Evolutionary conservation across 2,329 filamentous ascomycete species (phyloP).

Genomic region (Microcera coccophila): DNA sequence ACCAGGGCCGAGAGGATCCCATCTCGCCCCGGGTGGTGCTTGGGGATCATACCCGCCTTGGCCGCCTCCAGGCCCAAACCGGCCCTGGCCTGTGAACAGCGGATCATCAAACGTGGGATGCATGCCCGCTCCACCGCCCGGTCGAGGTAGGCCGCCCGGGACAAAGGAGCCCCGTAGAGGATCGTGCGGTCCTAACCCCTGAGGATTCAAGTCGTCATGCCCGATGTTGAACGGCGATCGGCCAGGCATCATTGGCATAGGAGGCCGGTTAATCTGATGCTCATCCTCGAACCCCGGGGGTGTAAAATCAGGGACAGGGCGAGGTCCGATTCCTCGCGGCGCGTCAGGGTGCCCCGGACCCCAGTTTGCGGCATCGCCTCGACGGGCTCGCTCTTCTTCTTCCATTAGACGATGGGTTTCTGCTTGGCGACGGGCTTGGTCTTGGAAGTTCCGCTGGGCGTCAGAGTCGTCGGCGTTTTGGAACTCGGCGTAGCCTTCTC

Average conservation of each 20-base stretch:
- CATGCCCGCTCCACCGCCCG: slow-evolving; percentile 74
- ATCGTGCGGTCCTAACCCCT: slow-evolving; percentile 79
- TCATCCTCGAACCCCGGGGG: slow-evolving; percentile 94
- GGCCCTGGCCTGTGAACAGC: slow-evolving; percentile 58
- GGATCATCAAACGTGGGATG: slow-evolving; percentile 94
- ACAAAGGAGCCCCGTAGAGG: slow-evolving; percentile 68
- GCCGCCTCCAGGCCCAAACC: slow-evolving; percentile 15
- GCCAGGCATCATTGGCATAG: slow-evolving; percentile 36
- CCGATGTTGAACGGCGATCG: slow-evolving; percentile 67
- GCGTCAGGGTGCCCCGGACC: slow-evolving; percentile 64
- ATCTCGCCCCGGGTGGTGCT: slow-evolving; percentile 83
- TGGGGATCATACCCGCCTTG: slow-evolving; percentile 53
- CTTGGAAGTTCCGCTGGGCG: slow-evolving; percentile 38
- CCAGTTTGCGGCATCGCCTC: background rate
- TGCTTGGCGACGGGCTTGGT: slow-evolving; percentile 8
- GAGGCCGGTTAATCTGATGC: slow-evolving; percentile 70
- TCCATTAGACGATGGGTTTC: no score
- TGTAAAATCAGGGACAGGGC: slow-evolving; percentile 59
- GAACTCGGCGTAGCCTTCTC: slow-evolving; percentile 71
- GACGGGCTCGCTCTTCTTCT: background rate
- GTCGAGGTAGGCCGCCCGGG: slow-evolving; percentile 55
- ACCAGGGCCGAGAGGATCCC: slow-evolving; percentile 79
- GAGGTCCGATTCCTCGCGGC: slow-evolving; percentile 57
- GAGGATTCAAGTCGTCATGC: slow-evolving; percentile 82
- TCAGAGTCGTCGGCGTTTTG: slow-evolving; percentile 43